phyloP scores from a whole-genome alignment of 73 alveolate genomes.

The Symbiodinium natans region DNA sequence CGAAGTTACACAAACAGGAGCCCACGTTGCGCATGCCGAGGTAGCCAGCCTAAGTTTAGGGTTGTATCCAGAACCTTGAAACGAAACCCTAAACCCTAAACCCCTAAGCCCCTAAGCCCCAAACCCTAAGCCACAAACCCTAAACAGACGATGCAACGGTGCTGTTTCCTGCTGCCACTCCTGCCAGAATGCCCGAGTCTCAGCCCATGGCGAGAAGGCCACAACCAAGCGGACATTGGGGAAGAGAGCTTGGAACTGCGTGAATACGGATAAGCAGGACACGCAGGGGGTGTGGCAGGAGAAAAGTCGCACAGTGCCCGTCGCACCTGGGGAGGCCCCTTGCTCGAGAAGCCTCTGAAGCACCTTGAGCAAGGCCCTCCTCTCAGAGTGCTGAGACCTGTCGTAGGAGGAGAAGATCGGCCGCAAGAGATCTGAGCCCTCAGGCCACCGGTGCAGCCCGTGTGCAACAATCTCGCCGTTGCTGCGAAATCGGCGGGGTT shows the following conservation, averaged over 20 bases:
- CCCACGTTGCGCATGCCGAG: too few relatives aligned
- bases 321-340: background rate
- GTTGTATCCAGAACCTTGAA: too few relatives aligned
- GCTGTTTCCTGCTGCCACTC: too few relatives aligned
- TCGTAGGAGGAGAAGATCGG: conserved; percentile 20
- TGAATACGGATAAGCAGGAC: conserved; percentile 34
- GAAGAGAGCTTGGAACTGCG: conserved; percentile 21
- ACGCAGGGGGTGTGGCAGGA: conserved; percentile 65
- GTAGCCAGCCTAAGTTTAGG: too few relatives aligned
- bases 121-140: too few relatives aligned
- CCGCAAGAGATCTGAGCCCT: background rate
- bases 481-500: background rate
- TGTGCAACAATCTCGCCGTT: conserved; percentile 43
- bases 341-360: background rate
- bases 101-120: too few relatives aligned
- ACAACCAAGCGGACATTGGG: conserved; percentile 42
- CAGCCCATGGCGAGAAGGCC: conserved; percentile 29
- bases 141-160: too few relatives aligned
- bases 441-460: conserved; percentile 22
- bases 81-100: too few relatives aligned
- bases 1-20: too few relatives aligned
- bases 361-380: conserved; percentile 55
- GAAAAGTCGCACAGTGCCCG: conserved; percentile 68
- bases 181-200: conserved; percentile 24
- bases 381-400: conserved; percentile 70